Evolutionary conservation across 2,329 filamentous ascomycete genomes (phyloP).

Genomic region (Ophiocordyceps robertsii): DNA sequence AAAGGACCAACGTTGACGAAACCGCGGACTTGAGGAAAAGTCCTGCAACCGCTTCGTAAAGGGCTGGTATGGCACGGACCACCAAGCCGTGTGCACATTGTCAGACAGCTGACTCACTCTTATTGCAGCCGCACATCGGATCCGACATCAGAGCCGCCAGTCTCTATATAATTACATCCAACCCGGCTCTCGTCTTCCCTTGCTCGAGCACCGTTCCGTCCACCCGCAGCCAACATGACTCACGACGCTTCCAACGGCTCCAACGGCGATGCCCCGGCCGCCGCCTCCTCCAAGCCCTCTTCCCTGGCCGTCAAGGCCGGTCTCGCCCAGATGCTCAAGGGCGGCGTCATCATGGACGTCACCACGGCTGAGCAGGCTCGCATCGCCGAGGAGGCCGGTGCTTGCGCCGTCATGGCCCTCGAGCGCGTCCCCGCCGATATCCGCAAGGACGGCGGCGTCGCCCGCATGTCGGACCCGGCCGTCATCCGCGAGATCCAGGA

Average conservation of each 20-base stretch:
- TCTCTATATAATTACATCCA: neutral
- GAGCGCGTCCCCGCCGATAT: conserved; percentile 97
- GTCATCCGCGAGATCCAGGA: conserved; percentile 95
- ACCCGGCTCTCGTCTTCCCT: neutral
- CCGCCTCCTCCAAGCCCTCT: conserved; percentile 11
- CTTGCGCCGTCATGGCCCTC: conserved; percentile 94
- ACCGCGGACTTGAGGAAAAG: too few relatives aligned
- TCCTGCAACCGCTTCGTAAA: too few relatives aligned
- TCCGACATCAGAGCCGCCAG: neutral
- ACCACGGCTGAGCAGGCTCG: conserved; percentile 86
- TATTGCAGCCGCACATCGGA: neutral
- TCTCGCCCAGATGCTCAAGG: conserved; percentile 95
- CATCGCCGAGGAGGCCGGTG: conserved; percentile 94
- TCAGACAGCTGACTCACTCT: neutral
- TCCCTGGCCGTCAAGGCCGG: conserved; percentile 88
- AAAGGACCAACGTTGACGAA: too few relatives aligned
- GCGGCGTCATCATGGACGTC: conserved; percentile 99
- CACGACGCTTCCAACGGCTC: conserved; percentile 17
- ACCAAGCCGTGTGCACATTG: too few relatives aligned
- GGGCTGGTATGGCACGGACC: too few relatives aligned
- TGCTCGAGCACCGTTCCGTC: neutral
- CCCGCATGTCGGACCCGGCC: conserved; percentile 87
- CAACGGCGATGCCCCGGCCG: conserved; percentile 23
- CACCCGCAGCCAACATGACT: conserved; percentile 13
- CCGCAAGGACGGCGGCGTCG: conserved; percentile 79